These are phyloP conservation scores for Pinus albicaulis DNA, from an alignment of 75 land plant species.

Conservation along the genomic window DNA sequence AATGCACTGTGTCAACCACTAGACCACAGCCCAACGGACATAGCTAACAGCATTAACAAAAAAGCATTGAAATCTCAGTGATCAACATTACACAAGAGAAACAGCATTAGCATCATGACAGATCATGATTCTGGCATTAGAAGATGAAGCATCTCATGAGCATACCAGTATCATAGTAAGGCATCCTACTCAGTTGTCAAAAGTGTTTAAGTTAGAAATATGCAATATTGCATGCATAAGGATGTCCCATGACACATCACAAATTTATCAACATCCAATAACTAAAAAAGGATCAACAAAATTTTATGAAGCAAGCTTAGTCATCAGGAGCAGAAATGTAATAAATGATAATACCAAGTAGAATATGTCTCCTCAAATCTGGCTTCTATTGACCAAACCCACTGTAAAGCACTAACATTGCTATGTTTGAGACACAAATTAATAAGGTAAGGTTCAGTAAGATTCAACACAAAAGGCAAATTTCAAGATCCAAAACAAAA, in stretches of 20 bases:
- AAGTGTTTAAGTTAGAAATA: not conserved
- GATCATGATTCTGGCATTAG: not conserved
- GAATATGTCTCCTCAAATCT: not conserved
- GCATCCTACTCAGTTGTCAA: not conserved
- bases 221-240: not conserved
- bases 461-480: too few species aligned
- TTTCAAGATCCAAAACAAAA: too few species aligned
- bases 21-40: too few species aligned
- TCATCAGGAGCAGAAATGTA: not conserved
- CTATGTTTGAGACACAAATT: too few species aligned
- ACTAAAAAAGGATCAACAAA: too few species aligned
- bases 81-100: not conserved
- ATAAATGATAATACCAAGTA: not conserved
- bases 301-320: not conserved
- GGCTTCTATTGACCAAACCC: too few species aligned
- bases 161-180: not conserved
- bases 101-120: not conserved
- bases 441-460: too few species aligned
- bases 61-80: not conserved
- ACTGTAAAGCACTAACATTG: too few species aligned
- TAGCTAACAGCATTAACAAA: too few species aligned
- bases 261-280: too few species aligned
- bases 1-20: too few species aligned
- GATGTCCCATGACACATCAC: not conserved
- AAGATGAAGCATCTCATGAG: not conserved